phyloP scores from a whole-genome alignment of 148 eudicot species.

The Rhododendron ovatum region DNA sequence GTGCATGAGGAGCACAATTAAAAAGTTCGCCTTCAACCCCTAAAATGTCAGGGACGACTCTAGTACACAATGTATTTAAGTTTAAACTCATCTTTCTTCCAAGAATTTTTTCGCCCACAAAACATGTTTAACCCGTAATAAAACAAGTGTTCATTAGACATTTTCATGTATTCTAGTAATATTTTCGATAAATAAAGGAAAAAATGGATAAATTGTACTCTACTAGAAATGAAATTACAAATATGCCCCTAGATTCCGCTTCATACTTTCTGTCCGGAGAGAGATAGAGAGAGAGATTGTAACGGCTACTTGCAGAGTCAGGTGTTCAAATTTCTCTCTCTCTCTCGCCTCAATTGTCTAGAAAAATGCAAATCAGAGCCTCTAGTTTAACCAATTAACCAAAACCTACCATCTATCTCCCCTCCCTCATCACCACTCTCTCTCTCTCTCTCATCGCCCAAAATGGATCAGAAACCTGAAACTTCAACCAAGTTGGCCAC shows the following conservation, averaged over 20 bases:
- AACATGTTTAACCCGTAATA: no score
- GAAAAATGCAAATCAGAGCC: slow-evolving; percentile 2
- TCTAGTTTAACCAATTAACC: neutral
- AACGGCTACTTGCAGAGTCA: slow-evolving; percentile 6
- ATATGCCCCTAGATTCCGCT: neutral
- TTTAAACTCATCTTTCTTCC: no score
- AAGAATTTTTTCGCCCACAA: no score
- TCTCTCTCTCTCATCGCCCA: neutral
- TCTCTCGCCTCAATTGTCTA: slow-evolving; percentile 2
- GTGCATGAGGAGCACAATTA: no score
- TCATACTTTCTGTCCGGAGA: neutral
- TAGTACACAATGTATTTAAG: no score
- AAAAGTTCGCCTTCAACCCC: no score
- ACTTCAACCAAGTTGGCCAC: neutral
- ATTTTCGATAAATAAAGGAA: neutral
- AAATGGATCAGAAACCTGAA: neutral
- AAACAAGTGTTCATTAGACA: no score
- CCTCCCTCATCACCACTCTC: neutral
- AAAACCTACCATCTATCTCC: neutral
- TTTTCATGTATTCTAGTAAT: neutral
- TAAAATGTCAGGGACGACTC: no score
- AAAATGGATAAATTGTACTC: neutral
- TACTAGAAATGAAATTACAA: neutral
- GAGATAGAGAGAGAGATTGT: neutral
- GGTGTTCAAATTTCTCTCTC: slow-evolving; percentile 1